Base-by-base conservation (phyloP, 1,284 basidiomycete species). In the Termitomyces sp. region DNA sequence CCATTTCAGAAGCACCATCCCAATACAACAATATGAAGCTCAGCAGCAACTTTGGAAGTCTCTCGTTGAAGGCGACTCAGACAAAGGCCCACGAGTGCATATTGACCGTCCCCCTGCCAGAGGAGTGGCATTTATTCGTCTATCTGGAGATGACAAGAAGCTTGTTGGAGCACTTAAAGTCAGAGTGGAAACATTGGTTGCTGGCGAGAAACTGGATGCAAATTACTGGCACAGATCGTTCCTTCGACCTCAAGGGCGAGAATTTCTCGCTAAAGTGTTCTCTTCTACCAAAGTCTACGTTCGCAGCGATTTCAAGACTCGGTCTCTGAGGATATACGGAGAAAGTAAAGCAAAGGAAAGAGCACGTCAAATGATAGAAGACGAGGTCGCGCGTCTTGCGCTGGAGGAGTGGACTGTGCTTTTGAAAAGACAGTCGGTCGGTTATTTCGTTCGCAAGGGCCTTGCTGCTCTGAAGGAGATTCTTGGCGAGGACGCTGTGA, bases 141-240 rank as follows among this genome's bases (percentile, higher is more conserved):
- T 78, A 50, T 34, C 68, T 43, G 70, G 75, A 0, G 62, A 71
- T 11, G 72, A 75, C 48, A 76, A 76, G 64, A 74, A 77, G 57
- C 72, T 72, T 1, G 71, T 76, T 1, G 81, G 81, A 1, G 69
- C 74, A 4, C 58, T 83, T 52, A 84, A 83, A 62, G 81, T 83
- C n/a, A 67, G 79, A 46, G 76, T 80, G 0, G 81, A 83, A 62
- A 75, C 66, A 46, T 59, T 84, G 21, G 73, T 72, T 2, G 68
- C 68, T n/a, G 81, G 82, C 5, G 73, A 77, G 41, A 73, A 66
- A 33, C 65, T 81, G 3, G 67, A 66, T 39, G 62, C 70, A 1
- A 68, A 67, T 8, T 58, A 64, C 28, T 83, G 80, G 80, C 77
- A 83, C 62, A 63, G 68, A 14, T 69, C 69, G 0, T 68, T 81